A percentile compares a stretch with the other conserved stretches of the same genome.
Evolutionary conservation across 345 rosid species (phyloP).

Genomic region (Psidium friedrichsthalianum): DNA sequence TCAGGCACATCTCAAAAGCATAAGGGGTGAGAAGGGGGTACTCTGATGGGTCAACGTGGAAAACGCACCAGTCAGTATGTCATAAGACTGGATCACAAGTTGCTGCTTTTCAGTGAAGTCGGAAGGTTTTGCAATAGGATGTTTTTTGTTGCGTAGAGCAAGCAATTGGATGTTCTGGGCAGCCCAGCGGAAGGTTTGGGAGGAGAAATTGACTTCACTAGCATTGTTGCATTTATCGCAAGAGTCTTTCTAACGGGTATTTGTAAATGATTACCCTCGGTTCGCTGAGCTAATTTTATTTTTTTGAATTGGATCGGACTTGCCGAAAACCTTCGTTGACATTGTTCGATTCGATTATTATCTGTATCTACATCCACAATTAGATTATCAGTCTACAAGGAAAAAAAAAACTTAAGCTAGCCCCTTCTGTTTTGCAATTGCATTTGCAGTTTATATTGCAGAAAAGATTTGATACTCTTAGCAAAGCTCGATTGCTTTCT

Average conservation of each 20-base stretch:
- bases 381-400: background rate
- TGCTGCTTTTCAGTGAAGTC: background rate
- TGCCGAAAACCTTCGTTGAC: background rate
- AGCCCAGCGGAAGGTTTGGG: background rate
- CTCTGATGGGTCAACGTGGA: constrained; percentile 64
- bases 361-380: background rate
- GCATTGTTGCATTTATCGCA: background rate
- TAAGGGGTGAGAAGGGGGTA: constrained; percentile 83
- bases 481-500: background rate
- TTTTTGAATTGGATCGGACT: background rate
- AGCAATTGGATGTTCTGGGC: background rate
- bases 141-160: background rate
- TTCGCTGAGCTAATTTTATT: background rate
- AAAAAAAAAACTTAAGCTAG: background rate
- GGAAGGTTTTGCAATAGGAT: background rate
- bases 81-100: background rate
- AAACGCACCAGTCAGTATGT: constrained; percentile 14
- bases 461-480: background rate
- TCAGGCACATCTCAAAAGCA: constrained; percentile 82
- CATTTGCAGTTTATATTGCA: background rate
- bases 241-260: background rate
- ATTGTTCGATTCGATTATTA: background rate
- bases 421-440: background rate
- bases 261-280: background rate
- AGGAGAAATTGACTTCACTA: background rate